Conservation (phyloP, 805 yeast species). For the Hanseniaspora occidentalis region DNA sequence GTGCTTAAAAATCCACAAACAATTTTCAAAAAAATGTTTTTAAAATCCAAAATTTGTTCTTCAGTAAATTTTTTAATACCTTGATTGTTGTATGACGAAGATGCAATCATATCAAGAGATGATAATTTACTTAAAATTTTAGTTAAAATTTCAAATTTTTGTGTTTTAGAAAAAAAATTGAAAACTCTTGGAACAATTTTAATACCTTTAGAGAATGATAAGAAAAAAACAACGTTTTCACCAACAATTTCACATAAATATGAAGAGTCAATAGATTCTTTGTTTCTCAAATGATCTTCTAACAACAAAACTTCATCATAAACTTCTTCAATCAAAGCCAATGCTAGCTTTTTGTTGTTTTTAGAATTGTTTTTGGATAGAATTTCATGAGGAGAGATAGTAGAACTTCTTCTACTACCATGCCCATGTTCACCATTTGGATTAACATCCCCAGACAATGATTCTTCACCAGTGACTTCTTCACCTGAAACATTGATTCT, state of each 20-base stretch:
- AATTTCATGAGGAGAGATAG: slow-evolving; percentile 20
- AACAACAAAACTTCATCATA: slow-evolving; percentile 65
- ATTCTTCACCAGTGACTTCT: slow-evolving; percentile 20
- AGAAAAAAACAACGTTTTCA: slow-evolving; percentile 26
- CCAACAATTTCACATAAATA: slow-evolving; percentile 71
- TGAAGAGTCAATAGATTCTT: slow-evolving; percentile 28
- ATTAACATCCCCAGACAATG: slow-evolving; percentile 21
- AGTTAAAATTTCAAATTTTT: slow-evolving; percentile 64
- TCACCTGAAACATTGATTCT: slow-evolving; percentile 48
- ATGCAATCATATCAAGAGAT: slow-evolving; percentile 60
- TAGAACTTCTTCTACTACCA: slow-evolving; percentile 26
- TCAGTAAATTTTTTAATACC: slow-evolving; percentile 34
- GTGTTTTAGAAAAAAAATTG: slow-evolving; percentile 66
- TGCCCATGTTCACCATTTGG: slow-evolving; percentile 11
- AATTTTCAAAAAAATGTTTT: slow-evolving; percentile 69
- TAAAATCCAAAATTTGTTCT: slow-evolving; percentile 48
- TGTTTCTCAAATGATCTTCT: slow-evolving; percentile 63
- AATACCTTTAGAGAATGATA: slow-evolving; percentile 77
- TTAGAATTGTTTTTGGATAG: slow-evolving; percentile 7
- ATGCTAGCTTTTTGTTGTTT: slow-evolving; percentile 37
- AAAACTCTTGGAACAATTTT: slow-evolving; percentile 81
- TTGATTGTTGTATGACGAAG: slow-evolving; percentile 60
- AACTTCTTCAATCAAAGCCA: slow-evolving; percentile 64
- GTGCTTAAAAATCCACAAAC: slow-evolving; percentile 76
- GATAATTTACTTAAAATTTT: slow-evolving; percentile 71